A percentile compares a stretch with the other conserved stretches of the same genome.
These are phyloP conservation scores for Ormosia semicastrata DNA, from an alignment of 306 rosid genomes.

Conservation along the genomic window DNA sequence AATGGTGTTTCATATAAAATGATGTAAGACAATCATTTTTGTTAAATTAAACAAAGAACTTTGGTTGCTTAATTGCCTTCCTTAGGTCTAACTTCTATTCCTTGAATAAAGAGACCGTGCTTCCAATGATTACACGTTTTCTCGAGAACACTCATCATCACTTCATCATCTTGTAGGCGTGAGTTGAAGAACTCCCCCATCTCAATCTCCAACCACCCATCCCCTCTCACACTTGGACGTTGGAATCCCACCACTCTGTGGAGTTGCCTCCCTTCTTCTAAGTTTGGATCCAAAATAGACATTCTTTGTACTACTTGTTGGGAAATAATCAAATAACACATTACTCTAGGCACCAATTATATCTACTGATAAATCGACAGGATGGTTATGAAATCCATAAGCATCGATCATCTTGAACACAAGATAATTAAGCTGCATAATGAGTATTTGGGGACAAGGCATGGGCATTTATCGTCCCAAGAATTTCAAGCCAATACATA, in stretches of 20 bases:
- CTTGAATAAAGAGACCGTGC: conserved; percentile 52
- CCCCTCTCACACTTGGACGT: conserved; percentile 40
- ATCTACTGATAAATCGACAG: conserved; percentile 32
- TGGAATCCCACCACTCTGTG: not conserved
- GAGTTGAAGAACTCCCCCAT: too few relatives aligned
- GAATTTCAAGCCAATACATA: conserved; percentile 70
- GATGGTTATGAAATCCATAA: conserved; percentile 35
- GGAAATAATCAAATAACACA: too few relatives aligned
- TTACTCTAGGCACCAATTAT: not conserved
- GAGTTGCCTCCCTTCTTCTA: too few relatives aligned
- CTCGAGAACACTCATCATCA: conserved; percentile 43
- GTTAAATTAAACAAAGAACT: not conserved
- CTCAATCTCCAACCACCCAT: conserved; percentile 69
- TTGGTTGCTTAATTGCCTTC: not conserved
- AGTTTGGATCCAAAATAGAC: conserved; percentile 1
- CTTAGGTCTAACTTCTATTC: conserved; percentile 65
- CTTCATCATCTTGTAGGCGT: conserved; percentile 27
- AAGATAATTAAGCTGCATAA: conserved; percentile 50
- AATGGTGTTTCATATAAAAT: too few relatives aligned
- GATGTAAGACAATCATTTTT: too few relatives aligned
- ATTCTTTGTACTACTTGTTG: not conserved
- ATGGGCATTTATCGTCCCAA: conserved; percentile 44
- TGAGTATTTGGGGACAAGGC: conserved; percentile 54
- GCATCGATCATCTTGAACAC: conserved; percentile 42
- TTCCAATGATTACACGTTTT: conserved; percentile 35